Conservation (phyloP, 1,284 basidiomycete species). For the Ganoderma sinense region DNA sequence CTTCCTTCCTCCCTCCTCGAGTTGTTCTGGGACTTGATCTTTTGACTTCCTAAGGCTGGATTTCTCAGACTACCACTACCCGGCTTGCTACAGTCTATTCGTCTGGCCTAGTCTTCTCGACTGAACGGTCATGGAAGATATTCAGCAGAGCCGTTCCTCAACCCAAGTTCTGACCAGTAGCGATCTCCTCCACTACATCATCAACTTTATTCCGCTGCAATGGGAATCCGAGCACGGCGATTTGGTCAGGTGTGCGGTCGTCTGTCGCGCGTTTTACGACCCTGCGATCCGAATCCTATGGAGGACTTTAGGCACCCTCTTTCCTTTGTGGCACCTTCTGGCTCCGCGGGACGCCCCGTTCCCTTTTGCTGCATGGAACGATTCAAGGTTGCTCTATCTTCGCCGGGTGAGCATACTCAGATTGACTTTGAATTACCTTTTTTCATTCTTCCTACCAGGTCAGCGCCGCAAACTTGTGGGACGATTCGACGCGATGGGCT, state of each 20-base stretch:
- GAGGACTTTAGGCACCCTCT: neutral
- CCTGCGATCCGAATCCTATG: neutral
- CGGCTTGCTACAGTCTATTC: too few species aligned
- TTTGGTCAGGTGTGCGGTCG: neutral
- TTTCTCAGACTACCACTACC: too few species aligned
- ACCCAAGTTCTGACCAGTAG: neutral
- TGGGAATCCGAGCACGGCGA: neutral
- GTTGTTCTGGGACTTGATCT: too few species aligned
- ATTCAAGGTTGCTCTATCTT: neutral
- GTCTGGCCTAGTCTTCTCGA: too few species aligned
- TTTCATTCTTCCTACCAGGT: neutral
- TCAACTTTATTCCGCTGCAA: neutral
- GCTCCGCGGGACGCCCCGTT: neutral
- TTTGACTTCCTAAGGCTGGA: too few species aligned
- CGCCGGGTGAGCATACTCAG: neutral
- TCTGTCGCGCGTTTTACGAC: neutral
- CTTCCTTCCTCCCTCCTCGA: too few species aligned
- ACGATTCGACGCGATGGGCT: neutral
- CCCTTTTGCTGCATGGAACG: neutral
- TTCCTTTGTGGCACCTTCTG: neutral
- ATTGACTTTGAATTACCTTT: neutral
- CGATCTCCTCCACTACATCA: neutral
- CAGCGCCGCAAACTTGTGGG: neutral
- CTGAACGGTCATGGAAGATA: neutral
- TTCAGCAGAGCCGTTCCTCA: neutral